Evolutionary conservation across 805 yeast genomes (phyloP), one percentile per base, ranked within the genome.

Genomic region (Nakazawaea siamensis): DNA sequence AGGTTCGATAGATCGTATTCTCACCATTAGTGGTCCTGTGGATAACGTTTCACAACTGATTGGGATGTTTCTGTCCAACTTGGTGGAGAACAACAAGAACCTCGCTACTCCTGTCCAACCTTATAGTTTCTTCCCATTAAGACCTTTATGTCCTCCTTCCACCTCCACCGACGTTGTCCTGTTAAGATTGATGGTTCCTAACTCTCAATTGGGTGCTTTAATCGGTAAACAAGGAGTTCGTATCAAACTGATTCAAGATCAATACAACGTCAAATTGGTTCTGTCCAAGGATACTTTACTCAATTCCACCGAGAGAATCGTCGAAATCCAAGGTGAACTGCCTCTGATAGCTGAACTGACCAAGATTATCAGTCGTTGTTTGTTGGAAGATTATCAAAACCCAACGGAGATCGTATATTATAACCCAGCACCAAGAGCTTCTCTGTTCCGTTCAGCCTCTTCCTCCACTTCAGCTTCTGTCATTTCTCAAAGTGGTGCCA

Each of bases 211-310:
- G 75, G 95, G 95, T 26, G 77, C 94, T 7, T 70, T 87, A 30
- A 86, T 87, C 51, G 96, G 96, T 34, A 75, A 81, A 39, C 82
- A 73, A 41, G 96, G 96, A 35, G 61, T 66, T 10, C 70, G 87
- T 52, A 87, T 87, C 51, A 86, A 84, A 61, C 68, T 79, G 27
- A 72, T 86, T 41, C 92, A 83, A 60, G 79, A 76, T 40, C 61
- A 59, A 21, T 78, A 64, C 54, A 63, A 69, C 37, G 85, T 87
- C 34, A 79, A 81, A 51, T 81, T 87, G 73, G 86, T 84, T 37
- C 95, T 94, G 9, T 80, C 94, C 24, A 86, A 85, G 52, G 86
- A 84, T 36, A 80, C 76, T 52, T 68, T 87, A 40, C 82, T 83
- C 8, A 79, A 79, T 45, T 80, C 92, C 6, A 80, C 84, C 33